A percentile compares a stretch with the other conserved stretches of the same genome.
Evolutionary conservation across 106 monocot species (phyloP).

Genomic region (Dactylorhiza incarnata): DNA sequence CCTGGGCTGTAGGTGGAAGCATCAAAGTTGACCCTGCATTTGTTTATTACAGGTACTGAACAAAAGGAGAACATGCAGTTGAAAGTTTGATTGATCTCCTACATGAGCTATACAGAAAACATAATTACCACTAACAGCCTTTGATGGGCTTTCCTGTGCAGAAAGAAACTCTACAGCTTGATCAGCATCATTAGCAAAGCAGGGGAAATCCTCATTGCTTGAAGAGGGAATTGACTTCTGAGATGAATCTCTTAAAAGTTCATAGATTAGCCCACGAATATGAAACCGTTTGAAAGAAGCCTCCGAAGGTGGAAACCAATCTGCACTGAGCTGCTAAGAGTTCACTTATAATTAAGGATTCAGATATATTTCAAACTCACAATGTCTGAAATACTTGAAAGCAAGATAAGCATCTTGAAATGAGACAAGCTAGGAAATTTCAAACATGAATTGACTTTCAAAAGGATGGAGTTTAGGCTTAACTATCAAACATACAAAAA

Average conservation of each 20-base stretch:
- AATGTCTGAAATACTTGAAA: background rate
- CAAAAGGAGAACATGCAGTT: background rate
- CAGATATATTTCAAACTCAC: background rate
- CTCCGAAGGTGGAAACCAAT: slow-evolving; percentile 14
- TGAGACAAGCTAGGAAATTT: background rate
- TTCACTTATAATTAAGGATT: background rate
- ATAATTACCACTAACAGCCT: background rate
- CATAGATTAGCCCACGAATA: slow-evolving; percentile 9
- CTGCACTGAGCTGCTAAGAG: slow-evolving; percentile 11
- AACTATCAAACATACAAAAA: background rate
- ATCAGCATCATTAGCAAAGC: background rate
- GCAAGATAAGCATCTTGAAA: background rate
- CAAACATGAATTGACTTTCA: background rate
- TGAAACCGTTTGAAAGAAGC: slow-evolving; percentile 14
- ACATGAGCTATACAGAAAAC: background rate
- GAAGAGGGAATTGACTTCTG: background rate
- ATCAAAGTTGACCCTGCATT: slow-evolving; percentile 2
- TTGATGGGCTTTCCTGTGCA: slow-evolving; percentile 2
- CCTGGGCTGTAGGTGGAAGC: background rate
- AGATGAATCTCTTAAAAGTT: slow-evolving; percentile 10
- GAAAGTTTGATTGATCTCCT: background rate
- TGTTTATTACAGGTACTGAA: slow-evolving; percentile 5
- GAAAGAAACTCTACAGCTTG: slow-evolving; percentile 6
- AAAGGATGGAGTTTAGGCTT: background rate
- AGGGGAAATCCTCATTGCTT: slow-evolving; percentile 5